Evolutionary conservation across 2,329 filamentous ascomycete species (phyloP), one percentile per base, ranked within the genome.

Genomic region (Colletotrichum tofieldiae): DNA sequence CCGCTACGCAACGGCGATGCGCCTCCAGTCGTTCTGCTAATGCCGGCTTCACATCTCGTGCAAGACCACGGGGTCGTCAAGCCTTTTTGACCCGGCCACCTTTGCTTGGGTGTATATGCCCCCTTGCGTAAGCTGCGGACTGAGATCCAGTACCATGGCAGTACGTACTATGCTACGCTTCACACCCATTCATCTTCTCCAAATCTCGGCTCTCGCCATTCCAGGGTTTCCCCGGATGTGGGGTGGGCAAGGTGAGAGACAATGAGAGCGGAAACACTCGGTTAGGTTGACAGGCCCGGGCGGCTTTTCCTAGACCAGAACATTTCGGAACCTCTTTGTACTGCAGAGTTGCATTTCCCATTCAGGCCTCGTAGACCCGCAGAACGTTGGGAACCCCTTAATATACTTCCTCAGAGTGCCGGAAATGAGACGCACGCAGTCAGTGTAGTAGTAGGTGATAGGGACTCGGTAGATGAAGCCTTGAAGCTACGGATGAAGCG

Each of bases 1-100:
- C 59, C 66, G 66, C 70, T 72, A 72, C 18, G 54, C 16, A 54
- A 16, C 39, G n/a, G 23, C 7, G 49, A 14, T 63, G 5, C n/a
- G 51, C 26, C n/a, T 9, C 41, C 58, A 20, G 11, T 14, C 32
- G 14, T 16, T 23, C 12, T 20, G 29, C 18, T 35, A 35, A 47
- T 49, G 59, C 43, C 59, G 59, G 32, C 26, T 56, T 32, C 29
- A 45, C 26, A 23, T 37, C 49, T 47, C 5, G 51, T 29, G 26
- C 9, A 20, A 29, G 51, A 64, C 51, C 49, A 58, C 51, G 32
- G 29, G 39, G 41, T 39, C 20, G 12, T 56, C 51, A 26, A 54
- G 11, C 54, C 4, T 41, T n/a, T 23, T 61, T 35, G 7, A 32
- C 32, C 8, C 18, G n/a, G 47, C 8, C n/a, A 12, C 4, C 16